Evolutionary conservation across 257 asterid genomes (phyloP).

Genomic region (Solanum sejunctum): DNA sequence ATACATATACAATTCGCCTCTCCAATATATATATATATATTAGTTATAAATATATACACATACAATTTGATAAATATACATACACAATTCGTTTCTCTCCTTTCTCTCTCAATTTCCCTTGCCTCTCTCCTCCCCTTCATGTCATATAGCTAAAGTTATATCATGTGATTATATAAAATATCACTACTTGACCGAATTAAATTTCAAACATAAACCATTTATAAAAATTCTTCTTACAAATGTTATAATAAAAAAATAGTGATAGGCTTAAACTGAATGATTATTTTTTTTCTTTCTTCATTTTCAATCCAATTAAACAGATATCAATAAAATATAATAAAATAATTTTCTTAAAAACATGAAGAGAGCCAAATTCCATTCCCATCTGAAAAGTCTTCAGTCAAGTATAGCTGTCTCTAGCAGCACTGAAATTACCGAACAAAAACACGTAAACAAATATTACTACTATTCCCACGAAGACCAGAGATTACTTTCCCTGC

Average conservation of each 20-base stretch:
- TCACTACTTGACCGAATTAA: too few species aligned
- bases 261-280: not conserved
- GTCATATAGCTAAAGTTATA: too few species aligned
- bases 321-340: not conserved
- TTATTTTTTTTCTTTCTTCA: not conserved
- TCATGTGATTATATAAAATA: too few species aligned
- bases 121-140: too few species aligned
- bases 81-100: too few species aligned
- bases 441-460: not conserved
- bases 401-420: not conserved
- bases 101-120: too few species aligned
- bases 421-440: not conserved
- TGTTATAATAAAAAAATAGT: not conserved
- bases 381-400: not conserved
- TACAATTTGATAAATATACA: too few species aligned
- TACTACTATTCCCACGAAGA: not conserved
- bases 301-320: not conserved
- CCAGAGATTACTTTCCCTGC: not conserved
- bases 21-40: too few species aligned
- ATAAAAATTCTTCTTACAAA: too few species aligned
- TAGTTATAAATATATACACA: too few species aligned
- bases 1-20: too few species aligned
- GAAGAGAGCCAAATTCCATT: not conserved
- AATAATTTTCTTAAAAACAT: not conserved
- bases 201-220: accelerated